Conservation (phyloP, 78 protist species). For the Dictyostelium brefeldianum region DNA sequence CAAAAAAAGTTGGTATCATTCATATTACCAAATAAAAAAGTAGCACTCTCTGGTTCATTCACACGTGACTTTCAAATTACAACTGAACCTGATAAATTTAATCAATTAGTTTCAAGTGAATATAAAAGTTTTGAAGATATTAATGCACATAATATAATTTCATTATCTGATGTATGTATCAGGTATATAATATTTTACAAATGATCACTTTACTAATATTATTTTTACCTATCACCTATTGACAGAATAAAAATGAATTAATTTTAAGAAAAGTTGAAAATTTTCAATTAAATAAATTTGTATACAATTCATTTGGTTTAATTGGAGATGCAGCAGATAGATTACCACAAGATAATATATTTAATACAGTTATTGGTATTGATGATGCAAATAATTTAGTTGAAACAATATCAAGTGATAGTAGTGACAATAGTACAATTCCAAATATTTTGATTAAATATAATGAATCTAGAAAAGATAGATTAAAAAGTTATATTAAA, state of each 20-base stretch:
- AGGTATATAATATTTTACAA: neutral
- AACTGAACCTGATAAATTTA: neutral
- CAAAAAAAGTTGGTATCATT: constrained; percentile 41
- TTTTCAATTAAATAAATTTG: neutral
- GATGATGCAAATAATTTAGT: constrained; percentile 22
- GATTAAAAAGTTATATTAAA: neutral
- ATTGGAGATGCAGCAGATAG: constrained; percentile 46
- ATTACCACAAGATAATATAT: constrained; percentile 26
- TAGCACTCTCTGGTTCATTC: constrained; percentile 53
- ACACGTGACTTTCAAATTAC: neutral
- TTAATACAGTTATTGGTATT: constrained; percentile 24
- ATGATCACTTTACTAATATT: neutral
- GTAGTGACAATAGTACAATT: neutral
- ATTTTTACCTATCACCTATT: too few relatives aligned
- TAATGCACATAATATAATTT: constrained; percentile 46
- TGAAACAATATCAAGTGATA: neutral
- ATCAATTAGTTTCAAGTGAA: neutral
- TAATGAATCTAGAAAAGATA: neutral
- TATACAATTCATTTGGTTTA: neutral
- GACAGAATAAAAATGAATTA: neutral
- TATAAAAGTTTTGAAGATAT: constrained; percentile 48
- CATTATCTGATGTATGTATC: constrained; percentile 23
- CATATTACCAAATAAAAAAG: constrained; percentile 41
- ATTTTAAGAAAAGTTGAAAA: neutral
- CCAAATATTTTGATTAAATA: neutral